Evolutionary conservation across 2,329 filamentous ascomycete genomes (phyloP).

Genomic region (Hypoxylon sp.): DNA sequence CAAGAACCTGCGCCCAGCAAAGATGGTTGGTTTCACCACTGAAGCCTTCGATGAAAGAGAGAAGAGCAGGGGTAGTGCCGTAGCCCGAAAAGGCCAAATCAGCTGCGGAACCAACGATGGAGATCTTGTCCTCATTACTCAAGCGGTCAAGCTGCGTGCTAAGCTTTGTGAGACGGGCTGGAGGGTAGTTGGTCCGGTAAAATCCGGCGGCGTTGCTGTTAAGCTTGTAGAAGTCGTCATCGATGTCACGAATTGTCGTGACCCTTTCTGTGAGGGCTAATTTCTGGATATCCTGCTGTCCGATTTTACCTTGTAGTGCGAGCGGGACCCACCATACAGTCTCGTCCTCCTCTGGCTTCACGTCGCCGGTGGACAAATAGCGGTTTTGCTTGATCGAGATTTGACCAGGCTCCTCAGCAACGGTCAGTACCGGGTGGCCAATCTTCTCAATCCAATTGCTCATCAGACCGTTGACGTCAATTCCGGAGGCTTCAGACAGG

Average conservation of each 20-base stretch:
- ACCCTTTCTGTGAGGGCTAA: conserved; percentile 80
- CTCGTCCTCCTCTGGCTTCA: conserved; percentile 88
- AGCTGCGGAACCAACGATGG: conserved; percentile 88
- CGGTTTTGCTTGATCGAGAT: conserved; percentile 86
- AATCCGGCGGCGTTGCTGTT: conserved; percentile 90
- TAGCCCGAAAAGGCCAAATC: conserved; percentile 90
- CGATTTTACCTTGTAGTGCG: conserved; percentile 80
- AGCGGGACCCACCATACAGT: conserved; percentile 97
- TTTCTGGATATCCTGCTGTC: conserved; percentile 70
- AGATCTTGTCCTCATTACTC: conserved; percentile 89
- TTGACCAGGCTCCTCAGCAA: conserved; percentile 84
- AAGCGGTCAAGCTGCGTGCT: conserved; percentile 81
- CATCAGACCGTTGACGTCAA: conserved; percentile 90
- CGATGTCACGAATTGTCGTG: conserved; percentile 78
- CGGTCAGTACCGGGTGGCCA: conserved; percentile 89
- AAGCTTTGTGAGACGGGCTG: conserved; percentile 83
- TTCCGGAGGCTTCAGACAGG: conserved; percentile 85
- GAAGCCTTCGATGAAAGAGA: conserved; percentile 89
- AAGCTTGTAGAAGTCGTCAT: conserved; percentile 89
- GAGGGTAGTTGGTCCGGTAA: conserved; percentile 93
- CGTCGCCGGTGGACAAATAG: conserved; percentile 92
- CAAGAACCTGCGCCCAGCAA: conserved; percentile 88
- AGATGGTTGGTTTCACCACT: conserved; percentile 83
- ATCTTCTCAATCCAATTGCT: conserved; percentile 95
- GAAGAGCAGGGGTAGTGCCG: conserved; percentile 81